These are phyloP conservation scores for Luvunga scandens DNA, from an alignment of 345 rosid genomes.

Conservation along the genomic window DNA sequence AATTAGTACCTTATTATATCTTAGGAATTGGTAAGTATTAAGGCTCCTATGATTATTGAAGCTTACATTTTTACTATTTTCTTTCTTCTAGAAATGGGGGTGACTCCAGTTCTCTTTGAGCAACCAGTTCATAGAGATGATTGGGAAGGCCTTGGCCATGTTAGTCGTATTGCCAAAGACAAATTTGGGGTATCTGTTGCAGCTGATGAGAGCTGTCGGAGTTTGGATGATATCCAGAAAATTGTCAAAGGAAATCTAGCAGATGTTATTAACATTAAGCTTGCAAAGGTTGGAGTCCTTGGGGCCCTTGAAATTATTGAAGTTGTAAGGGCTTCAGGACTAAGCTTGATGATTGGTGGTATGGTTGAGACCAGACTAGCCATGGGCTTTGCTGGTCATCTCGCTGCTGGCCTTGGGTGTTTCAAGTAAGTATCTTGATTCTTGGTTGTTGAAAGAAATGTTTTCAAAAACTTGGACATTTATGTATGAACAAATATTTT, in stretches of 20 bases:
- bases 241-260: conserved; percentile 59
- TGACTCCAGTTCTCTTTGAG: conserved; percentile 86
- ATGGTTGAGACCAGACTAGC: conserved; percentile 96
- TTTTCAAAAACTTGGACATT: background rate
- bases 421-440: conserved; percentile 53
- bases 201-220: conserved; percentile 93
- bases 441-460: conserved; percentile 4
- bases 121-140: conserved; percentile 93
- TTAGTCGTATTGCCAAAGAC: conserved; percentile 56
- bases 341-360: conserved; percentile 87
- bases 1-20: background rate
- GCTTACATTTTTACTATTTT: conserved; percentile 8
- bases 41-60: background rate
- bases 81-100: conserved; percentile 65
- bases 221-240: conserved; percentile 63
- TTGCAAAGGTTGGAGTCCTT: conserved; percentile 73
- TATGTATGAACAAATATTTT: background rate
- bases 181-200: conserved; percentile 80
- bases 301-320: conserved; percentile 80
- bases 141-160: conserved; percentile 87
- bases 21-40: background rate
- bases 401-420: conserved; percentile 88
- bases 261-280: conserved; percentile 81
- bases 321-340: conserved; percentile 57
- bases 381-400: conserved; percentile 94